phyloP scores from a whole-genome alignment of 257 asterid genomes.

The Nicotiana attenuata region DNA sequence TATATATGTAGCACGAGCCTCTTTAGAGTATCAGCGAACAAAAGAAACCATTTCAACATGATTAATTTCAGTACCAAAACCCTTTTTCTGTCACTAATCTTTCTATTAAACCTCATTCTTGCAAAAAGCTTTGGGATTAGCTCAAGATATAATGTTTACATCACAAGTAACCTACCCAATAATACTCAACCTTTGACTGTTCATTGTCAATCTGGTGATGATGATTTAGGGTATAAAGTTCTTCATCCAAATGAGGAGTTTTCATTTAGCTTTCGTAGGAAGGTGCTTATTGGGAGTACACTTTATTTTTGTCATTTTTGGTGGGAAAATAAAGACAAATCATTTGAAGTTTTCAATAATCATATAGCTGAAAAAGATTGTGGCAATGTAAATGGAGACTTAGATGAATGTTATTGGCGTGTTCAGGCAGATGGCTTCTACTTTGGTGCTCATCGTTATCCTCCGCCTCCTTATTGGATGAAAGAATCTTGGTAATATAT shows the following conservation, averaged over 20 bases:
- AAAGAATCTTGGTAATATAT: not conserved
- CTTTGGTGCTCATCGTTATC: constrained; percentile 5
- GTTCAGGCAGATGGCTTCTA: constrained; percentile 7
- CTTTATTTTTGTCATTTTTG: constrained; percentile 1
- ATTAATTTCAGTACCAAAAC: not conserved
- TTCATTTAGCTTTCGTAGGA: not conserved
- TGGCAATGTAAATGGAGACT: not conserved
- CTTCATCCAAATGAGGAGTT: not conserved
- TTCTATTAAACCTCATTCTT: not conserved
- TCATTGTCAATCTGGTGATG: constrained; percentile 1
- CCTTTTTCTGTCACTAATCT: not conserved
- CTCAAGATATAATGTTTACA: constrained; percentile 1
- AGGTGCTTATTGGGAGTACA: not conserved
- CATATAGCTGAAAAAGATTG: constrained; percentile 9
- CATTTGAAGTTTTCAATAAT: not conserved
- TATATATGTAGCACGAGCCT: not conserved
- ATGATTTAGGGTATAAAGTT: not conserved
- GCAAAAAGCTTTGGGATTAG: not conserved
- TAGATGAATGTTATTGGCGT: not conserved
- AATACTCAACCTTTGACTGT: not conserved
- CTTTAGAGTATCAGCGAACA: not conserved
- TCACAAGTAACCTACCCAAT: not conserved
- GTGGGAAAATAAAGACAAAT: not conserved
- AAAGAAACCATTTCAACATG: not conserved
- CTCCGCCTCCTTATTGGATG: not conserved